Conservation (phyloP, 495 filamentous ascomycete genomes). For the Bathelium albidoporum region DNA sequence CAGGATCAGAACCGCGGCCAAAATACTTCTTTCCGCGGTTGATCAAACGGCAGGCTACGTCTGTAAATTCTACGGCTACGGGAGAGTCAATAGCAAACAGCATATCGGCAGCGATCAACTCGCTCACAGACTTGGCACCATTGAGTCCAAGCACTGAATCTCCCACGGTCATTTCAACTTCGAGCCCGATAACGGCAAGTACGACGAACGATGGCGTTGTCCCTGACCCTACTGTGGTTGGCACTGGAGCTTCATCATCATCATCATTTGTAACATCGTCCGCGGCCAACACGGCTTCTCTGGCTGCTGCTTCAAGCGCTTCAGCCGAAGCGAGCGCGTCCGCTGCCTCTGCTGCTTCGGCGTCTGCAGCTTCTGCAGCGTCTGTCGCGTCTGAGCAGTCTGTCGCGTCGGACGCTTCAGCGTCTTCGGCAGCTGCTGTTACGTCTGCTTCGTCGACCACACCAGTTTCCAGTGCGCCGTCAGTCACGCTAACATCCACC, state of each 20-base stretch:
- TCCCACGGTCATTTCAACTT: neutral
- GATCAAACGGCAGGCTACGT: conserved; percentile 35
- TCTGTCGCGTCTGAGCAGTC: neutral
- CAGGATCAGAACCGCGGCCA: conserved; percentile 24
- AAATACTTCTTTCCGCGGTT: conserved; percentile 40
- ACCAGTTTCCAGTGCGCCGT: neutral
- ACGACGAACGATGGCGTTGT: neutral
- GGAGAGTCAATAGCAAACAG: conserved; percentile 20
- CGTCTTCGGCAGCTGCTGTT: neutral
- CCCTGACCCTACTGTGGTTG: neutral
- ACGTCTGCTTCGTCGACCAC: neutral
- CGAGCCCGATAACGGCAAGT: neutral
- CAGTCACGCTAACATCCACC: neutral
- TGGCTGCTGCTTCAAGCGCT: neutral
- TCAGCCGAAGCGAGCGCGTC: neutral
- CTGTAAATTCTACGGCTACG: conserved; percentile 17
- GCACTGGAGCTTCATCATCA: neutral
- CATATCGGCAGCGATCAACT: conserved; percentile 11
- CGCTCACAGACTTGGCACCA: conserved; percentile 9
- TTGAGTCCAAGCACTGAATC: conserved; percentile 7
- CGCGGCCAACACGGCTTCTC: neutral
- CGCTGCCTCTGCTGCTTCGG: neutral
- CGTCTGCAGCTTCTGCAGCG: neutral
- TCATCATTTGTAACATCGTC: conserved; percentile 3
- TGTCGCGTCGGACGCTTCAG: neutral